Evolutionary conservation across 2,329 filamentous ascomycete species (phyloP).

Genomic region (Lecanicillium sp.): DNA sequence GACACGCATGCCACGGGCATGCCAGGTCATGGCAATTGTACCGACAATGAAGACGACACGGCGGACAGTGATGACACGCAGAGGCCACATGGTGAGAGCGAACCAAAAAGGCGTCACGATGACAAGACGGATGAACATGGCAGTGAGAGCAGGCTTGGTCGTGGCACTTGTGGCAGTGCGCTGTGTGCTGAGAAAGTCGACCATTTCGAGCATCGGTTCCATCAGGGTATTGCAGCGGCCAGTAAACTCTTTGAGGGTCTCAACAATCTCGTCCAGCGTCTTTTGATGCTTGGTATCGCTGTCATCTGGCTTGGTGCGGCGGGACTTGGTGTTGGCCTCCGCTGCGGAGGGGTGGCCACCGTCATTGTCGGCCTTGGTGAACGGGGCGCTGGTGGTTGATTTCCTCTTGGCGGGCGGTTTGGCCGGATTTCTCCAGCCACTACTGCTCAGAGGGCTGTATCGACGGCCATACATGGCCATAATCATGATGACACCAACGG

Average conservation of each 20-base stretch:
- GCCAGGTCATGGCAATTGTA: conserved; percentile 84
- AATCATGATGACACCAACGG: conserved; percentile 74
- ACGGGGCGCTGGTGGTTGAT: conserved; percentile 20
- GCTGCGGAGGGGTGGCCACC: conserved; percentile 19
- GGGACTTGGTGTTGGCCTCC: conserved; percentile 28
- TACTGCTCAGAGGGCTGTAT: conserved; percentile 86
- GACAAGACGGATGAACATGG: conserved; percentile 82
- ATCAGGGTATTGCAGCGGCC: conserved; percentile 86
- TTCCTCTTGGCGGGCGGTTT: conserved; percentile 25
- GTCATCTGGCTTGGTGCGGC: conserved; percentile 47
- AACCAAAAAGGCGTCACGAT: conserved; percentile 88
- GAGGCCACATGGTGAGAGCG: conserved; percentile 70
- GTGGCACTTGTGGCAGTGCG: conserved; percentile 86
- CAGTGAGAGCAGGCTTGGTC: conserved; percentile 81
- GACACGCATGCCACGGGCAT: conserved; percentile 79
- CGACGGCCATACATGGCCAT: conserved; percentile 86
- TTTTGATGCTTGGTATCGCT: conserved; percentile 76
- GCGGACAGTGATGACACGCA: conserved; percentile 79
- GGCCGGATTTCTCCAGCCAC: conserved; percentile 57
- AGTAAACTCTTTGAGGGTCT: conserved; percentile 85
- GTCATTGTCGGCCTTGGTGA: conserved; percentile 18
- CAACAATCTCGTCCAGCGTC: conserved; percentile 94
- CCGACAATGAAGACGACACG: conserved; percentile 80
- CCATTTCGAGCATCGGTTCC: conserved; percentile 81
- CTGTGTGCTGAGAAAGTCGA: conserved; percentile 89